phyloP scores from a whole-genome alignment of 169 alveolate genomes.

The Hepatocystis sp. region DNA sequence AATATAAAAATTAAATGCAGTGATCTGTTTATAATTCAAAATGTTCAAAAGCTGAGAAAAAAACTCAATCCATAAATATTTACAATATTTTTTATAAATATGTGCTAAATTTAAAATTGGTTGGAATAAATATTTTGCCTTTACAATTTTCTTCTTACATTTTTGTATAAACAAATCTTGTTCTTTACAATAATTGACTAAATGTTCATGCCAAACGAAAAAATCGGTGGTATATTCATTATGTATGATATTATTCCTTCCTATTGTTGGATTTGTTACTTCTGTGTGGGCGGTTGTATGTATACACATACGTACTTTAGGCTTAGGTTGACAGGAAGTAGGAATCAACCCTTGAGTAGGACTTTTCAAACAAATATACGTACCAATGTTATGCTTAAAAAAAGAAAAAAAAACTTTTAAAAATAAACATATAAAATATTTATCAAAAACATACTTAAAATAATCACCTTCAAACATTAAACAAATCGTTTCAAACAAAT shows the following conservation, averaged over 20 bases:
- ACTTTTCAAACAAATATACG: conserved; percentile 19
- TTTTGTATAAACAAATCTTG: conserved; percentile 22
- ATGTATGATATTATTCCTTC: background rate
- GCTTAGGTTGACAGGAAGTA: conserved; percentile 3
- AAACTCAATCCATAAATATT: conserved; percentile 44
- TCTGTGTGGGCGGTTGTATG: background rate
- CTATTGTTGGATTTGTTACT: conserved; percentile 1
- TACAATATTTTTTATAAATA: conserved; percentile 40
- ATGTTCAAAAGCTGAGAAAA: conserved; percentile 28
- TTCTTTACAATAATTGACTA: conserved; percentile 46
- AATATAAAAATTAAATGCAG: conserved; percentile 29
- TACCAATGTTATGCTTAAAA: conserved; percentile 56
- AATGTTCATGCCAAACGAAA: conserved; percentile 22
- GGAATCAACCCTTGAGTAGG: conserved; percentile 35
- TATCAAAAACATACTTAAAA: conserved; percentile 56
- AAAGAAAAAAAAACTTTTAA: conserved; percentile 30
- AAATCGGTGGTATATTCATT: conserved; percentile 12
- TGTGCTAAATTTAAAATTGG: conserved; percentile 28
- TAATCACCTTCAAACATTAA: conserved; percentile 40
- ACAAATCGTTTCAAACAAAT: conserved; percentile 39
- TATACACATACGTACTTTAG: background rate
- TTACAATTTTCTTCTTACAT: conserved; percentile 28
- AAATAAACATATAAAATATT: conserved; percentile 45
- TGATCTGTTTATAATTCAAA: conserved; percentile 29
- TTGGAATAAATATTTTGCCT: conserved; percentile 59